Evolutionary conservation across 2,329 filamentous ascomycete species (phyloP).

Genomic region (Curvularia sp.): DNA sequence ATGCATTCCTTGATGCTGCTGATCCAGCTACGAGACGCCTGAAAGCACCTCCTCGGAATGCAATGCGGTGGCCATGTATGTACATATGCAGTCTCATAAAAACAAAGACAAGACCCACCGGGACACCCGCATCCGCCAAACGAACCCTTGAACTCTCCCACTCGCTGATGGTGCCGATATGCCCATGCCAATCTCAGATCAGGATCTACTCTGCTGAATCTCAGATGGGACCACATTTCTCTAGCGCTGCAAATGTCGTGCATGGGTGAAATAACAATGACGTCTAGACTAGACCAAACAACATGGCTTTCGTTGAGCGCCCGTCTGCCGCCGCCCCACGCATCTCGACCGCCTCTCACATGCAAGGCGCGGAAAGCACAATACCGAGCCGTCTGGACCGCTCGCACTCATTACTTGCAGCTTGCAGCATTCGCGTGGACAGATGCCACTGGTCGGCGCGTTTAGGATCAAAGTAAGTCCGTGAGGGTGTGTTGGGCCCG

Average conservation of each 20-base stretch:
- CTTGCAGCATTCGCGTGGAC: constrained; percentile 5
- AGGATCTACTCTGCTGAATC: constrained; percentile 8
- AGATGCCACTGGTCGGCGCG: constrained; percentile 6
- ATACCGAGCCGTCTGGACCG: constrained; percentile 24
- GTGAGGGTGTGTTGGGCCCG: constrained; percentile 11
- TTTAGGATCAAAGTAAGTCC: constrained; percentile 13
- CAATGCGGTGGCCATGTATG: constrained; percentile 6
- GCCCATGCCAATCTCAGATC: constrained; percentile 1
- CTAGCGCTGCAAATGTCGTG: constrained; percentile 18
- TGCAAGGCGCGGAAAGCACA: constrained; percentile 17
- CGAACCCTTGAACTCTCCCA: constrained; percentile 5
- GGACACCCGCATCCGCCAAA: constrained; percentile 3
- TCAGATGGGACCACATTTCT: constrained; percentile 5
- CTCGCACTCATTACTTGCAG: constrained; percentile 21
- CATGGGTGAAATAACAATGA: constrained; percentile 39
- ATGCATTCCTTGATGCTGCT: background rate
- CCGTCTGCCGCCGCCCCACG: constrained; percentile 5
- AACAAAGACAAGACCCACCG: constrained; percentile 10
- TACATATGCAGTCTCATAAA: constrained; percentile 1
- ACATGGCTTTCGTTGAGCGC: constrained; percentile 5
- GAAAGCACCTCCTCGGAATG: background rate
- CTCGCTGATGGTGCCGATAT: constrained; percentile 14
- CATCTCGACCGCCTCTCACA: constrained; percentile 24
- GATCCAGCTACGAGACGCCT: background rate
- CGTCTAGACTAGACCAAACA: constrained; percentile 37